Percentiles rank a stretch among this genome's conserved stretches.
Evolutionary conservation across 2,329 filamentous ascomycete species (phyloP).

Genomic region (Fusarium protoensiforme): DNA sequence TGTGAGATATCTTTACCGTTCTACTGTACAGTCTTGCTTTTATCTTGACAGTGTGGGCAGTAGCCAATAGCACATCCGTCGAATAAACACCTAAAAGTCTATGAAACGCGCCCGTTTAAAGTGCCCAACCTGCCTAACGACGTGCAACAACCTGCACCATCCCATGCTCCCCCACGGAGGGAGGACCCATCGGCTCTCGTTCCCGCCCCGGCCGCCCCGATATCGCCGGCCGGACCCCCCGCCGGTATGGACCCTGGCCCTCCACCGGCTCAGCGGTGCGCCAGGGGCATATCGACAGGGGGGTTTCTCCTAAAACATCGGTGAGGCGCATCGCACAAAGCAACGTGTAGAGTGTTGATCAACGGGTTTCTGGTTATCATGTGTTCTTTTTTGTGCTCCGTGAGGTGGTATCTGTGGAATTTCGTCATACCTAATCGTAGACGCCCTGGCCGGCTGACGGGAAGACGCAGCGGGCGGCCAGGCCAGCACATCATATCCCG

Average conservation of each 20-base stretch:
- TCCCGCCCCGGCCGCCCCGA: slow-evolving; percentile 25
- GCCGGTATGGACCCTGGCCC: slow-evolving; percentile 12
- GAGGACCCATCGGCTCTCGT: not conserved
- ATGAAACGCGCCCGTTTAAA: not conserved
- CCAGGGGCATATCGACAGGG: not conserved
- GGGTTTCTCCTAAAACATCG: slow-evolving; percentile 18
- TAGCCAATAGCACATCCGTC: not conserved
- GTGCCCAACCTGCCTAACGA: not conserved
- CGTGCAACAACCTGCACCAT: not conserved
- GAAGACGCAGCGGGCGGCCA: not conserved
- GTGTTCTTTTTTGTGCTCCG: not conserved
- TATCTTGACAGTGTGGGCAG: not conserved
- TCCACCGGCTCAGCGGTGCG: slow-evolving; percentile 17
- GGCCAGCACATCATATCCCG: slow-evolving; percentile 14
- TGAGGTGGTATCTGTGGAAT: slow-evolving; percentile 8
- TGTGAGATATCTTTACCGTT: not conserved
- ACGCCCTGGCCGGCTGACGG: slow-evolving; percentile 2
- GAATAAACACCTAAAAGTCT: not conserved
- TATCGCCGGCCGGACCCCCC: slow-evolving; percentile 22
- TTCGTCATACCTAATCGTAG: not conserved
- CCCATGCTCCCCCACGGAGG: not conserved
- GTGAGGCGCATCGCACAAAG: slow-evolving; percentile 14
- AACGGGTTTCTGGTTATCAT: not conserved
- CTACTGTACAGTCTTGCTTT: not conserved
- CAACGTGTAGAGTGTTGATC: not conserved